Evolutionary conservation across 2,329 filamentous ascomycete genomes (phyloP).

Genomic region (Zymoseptoria brevis): DNA sequence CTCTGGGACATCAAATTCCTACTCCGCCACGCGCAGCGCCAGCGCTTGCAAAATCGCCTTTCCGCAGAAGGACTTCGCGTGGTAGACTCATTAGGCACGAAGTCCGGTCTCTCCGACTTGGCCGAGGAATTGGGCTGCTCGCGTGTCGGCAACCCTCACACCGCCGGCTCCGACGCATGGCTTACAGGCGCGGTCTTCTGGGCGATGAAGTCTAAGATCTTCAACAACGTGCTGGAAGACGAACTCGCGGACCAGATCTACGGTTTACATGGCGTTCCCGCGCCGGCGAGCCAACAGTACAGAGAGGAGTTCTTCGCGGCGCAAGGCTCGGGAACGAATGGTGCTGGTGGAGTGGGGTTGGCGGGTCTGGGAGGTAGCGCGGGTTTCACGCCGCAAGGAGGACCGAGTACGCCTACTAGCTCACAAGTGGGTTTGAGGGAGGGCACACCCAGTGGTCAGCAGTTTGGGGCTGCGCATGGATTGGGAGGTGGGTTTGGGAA

Average conservation of each 20-base stretch:
- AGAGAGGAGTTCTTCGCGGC: constrained; percentile 37
- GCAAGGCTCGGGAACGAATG: constrained; percentile 28
- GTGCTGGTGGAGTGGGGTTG: constrained; percentile 5
- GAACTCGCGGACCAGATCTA: constrained; percentile 86
- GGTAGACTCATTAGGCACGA: constrained; percentile 76
- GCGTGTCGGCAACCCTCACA: constrained; percentile 78
- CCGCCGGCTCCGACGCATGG: constrained; percentile 87
- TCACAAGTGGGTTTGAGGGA: constrained; percentile 14
- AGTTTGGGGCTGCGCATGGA: neutral
- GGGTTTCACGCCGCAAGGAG: constrained; percentile 15
- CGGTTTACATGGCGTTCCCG: constrained; percentile 63
- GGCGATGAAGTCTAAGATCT: constrained; percentile 81
- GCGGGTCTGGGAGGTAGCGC: constrained; percentile 11
- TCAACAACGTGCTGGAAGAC: constrained; percentile 69
- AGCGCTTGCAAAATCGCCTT: constrained; percentile 34
- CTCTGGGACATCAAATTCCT: constrained; percentile 96
- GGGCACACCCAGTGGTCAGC: constrained; percentile 10
- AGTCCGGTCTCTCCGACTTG: constrained; percentile 86
- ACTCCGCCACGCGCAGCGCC: constrained; percentile 72
- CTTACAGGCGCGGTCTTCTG: constrained; percentile 94
- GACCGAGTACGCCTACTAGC: constrained; percentile 16
- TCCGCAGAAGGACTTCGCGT: constrained; percentile 63
- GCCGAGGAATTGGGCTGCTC: constrained; percentile 89
- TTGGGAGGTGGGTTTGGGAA: neutral
- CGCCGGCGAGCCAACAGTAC: constrained; percentile 48